Percentiles rank a stretch among this genome's conserved stretches.
These are phyloP conservation scores for Bipolaris zeicola DNA, from an alignment of 2,329 filamentous ascomycete species.

Conservation along the genomic window DNA sequence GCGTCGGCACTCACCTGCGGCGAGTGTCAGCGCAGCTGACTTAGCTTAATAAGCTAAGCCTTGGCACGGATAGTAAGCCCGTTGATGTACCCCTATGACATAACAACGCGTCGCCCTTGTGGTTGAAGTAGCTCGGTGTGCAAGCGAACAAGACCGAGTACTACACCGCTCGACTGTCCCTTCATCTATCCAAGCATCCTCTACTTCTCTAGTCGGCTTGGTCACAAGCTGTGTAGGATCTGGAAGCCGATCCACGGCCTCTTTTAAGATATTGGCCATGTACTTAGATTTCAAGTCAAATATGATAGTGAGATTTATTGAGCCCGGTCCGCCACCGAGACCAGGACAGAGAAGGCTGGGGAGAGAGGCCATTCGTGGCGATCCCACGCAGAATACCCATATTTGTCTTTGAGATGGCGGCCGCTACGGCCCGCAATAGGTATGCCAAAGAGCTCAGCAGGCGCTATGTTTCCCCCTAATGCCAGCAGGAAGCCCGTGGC, in stretches of 20 bases:
- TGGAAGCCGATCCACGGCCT: background rate
- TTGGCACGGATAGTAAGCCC: too few species aligned
- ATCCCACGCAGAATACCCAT: conserved; percentile 51
- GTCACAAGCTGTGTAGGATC: conserved; percentile 3
- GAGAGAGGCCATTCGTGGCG: conserved; percentile 22
- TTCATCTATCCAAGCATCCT: conserved; percentile 13
- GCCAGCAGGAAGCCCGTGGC: conserved; percentile 51
- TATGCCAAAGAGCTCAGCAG: conserved; percentile 34
- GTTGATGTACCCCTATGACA: too few species aligned
- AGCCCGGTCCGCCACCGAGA: conserved; percentile 2
- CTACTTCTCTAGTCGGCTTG: conserved; percentile 11
- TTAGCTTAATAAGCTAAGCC: too few species aligned
- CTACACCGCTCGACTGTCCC: conserved; percentile 7
- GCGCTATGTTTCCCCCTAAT: conserved; percentile 14
- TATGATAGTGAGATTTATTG: conserved; percentile 1
- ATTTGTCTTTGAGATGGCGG: conserved; percentile 52
- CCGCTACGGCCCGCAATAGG: conserved; percentile 52
- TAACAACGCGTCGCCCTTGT: conserved; percentile 4
- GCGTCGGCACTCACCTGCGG: too few species aligned
- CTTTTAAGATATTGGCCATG: conserved; percentile 4
- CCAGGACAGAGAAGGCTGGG: conserved; percentile 22
- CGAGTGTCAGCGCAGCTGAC: too few species aligned
- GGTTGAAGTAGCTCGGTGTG: conserved; percentile 22
- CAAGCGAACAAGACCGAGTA: conserved; percentile 13
- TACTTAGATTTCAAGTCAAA: conserved; percentile 5